These are phyloP conservation scores for Piromyces finnis DNA, from an alignment of 192 early-diverging fungal species.

Conservation along the genomic window DNA sequence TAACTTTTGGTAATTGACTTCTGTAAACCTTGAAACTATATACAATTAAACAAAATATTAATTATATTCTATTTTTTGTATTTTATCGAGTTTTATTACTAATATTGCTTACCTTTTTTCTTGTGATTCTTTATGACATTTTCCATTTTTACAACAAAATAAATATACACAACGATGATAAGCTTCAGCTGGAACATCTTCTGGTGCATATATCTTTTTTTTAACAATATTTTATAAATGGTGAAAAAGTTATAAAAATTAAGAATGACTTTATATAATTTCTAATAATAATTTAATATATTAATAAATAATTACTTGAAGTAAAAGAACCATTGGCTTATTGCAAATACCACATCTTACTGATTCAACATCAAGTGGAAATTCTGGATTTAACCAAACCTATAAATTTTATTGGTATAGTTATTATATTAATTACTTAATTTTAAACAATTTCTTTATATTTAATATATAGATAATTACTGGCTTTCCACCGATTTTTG, in stretches of 20 bases:
- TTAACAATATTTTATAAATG: too few species aligned
- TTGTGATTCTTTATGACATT: slow-evolving; percentile 47
- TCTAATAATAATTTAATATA: too few species aligned
- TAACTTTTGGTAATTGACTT: slow-evolving; percentile 5
- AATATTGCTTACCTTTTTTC: slow-evolving; percentile 18
- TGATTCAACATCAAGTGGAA: slow-evolving; percentile 32
- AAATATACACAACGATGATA: slow-evolving; percentile 83
- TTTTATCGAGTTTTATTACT: neutral
- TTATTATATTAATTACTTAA: too few species aligned
- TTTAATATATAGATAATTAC: slow-evolving; percentile 23
- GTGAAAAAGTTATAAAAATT: too few species aligned
- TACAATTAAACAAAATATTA: too few species aligned
- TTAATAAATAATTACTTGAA: slow-evolving; percentile 44
- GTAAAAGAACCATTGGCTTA: slow-evolving; percentile 53
- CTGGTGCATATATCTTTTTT: slow-evolving; percentile 87
- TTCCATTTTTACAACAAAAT: slow-evolving; percentile 78
- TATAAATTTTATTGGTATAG: too few species aligned
- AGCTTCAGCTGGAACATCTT: slow-evolving; percentile 67
- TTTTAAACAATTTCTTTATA: too few species aligned
- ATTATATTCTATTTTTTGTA: too few species aligned
- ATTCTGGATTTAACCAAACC: slow-evolving; percentile 66
- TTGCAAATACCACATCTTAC: slow-evolving; percentile 54
- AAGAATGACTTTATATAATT: too few species aligned
- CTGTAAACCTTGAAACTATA: slow-evolving; percentile 76
- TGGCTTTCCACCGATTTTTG: slow-evolving; percentile 74